A percentile compares a stretch with the other conserved stretches of the same genome.
Conservation (phyloP, 164 flowering plant genomes). For the Piper betle region DNA sequence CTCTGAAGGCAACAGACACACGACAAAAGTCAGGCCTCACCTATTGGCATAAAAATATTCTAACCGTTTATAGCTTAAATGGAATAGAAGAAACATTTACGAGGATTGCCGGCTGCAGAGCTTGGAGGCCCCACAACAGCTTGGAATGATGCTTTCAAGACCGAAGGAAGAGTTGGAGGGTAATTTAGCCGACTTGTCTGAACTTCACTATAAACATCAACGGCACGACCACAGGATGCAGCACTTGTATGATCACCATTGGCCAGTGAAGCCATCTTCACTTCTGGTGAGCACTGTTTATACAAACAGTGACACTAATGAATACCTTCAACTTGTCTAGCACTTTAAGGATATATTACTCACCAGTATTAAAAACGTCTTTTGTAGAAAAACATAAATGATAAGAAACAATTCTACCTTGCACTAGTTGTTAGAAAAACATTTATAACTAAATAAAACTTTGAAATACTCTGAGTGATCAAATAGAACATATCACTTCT, state of each 20-base stretch:
- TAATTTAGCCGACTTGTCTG: conserved; percentile 60
- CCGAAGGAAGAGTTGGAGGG: conserved; percentile 65
- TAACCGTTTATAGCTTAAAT: neutral
- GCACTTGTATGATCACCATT: neutral
- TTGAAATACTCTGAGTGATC: too few relatives aligned
- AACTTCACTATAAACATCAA: conserved; percentile 64
- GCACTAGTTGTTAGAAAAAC: too few relatives aligned
- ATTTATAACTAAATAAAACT: too few relatives aligned
- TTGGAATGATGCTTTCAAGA: conserved; percentile 40
- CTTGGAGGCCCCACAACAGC: conserved; percentile 71
- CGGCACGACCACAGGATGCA: conserved; percentile 22
- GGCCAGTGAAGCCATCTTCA: neutral
- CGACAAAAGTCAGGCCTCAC: neutral
- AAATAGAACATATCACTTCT: too few relatives aligned
- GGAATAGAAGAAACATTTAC: neutral
- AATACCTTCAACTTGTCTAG: too few relatives aligned
- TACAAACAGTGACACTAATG: too few relatives aligned
- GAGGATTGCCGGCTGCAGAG: conserved; percentile 82
- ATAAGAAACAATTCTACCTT: too few relatives aligned
- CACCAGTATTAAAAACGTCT: too few relatives aligned
- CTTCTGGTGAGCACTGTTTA: too few relatives aligned
- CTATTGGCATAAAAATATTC: neutral
- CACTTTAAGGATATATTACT: too few relatives aligned
- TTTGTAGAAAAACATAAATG: too few relatives aligned
- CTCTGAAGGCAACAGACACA: conserved; percentile 24